Evolutionary conservation across 2,329 filamentous ascomycete species (phyloP), one percentile per base, ranked within the genome.

Genomic region (Magnaporthales sp.): DNA sequence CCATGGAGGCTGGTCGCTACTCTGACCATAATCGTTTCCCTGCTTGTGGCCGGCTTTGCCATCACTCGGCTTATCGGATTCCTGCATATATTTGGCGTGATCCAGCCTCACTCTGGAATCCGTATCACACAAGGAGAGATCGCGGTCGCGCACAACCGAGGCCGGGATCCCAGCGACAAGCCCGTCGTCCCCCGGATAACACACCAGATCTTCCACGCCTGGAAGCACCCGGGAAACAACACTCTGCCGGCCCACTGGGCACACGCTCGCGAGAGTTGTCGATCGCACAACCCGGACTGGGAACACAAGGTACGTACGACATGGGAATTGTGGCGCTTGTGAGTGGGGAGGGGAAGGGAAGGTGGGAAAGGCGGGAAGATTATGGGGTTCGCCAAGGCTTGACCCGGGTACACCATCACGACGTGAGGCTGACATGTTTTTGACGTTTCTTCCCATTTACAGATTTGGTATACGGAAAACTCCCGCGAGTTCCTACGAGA

Each of bases 381-480:
- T 51, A 51, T n/a, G 19, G 38, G 38, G 13, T 46, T 11, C 15
- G 19, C 38, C 19, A n/a, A 51, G 38, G 15, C 38, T 7, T 4
- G 15, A 9, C 38, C 38, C n/a, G 38, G 38, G 19, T 19, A 51
- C 8, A 15, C 4, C 38, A n/a, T n/a, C 38, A 51, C 38, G 38
- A 51, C 38, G 38, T 19, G 15, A 51, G 38, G n/a, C 38, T 51
- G 38, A 51, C 38, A 51, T 19, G 38, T 19, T n/a, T 51, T 51
- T 51, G 19, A n/a, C 9, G 7, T 31, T 51, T 51, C 19, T 8
- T 13, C 2, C 15, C 27, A n/a, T 10, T n/a, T 30, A 10, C 65
- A 91, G 88, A 83, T 93, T 24, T 95, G 91, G 91, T 92, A 90
- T 8, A 88, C 92, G 72, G 84, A 84, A 60, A 84, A 84, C 70